Base-by-base conservation (phyloP, 2,329 filamentous ascomycete genomes). In the Emmonsiellopsis sp. region DNA sequence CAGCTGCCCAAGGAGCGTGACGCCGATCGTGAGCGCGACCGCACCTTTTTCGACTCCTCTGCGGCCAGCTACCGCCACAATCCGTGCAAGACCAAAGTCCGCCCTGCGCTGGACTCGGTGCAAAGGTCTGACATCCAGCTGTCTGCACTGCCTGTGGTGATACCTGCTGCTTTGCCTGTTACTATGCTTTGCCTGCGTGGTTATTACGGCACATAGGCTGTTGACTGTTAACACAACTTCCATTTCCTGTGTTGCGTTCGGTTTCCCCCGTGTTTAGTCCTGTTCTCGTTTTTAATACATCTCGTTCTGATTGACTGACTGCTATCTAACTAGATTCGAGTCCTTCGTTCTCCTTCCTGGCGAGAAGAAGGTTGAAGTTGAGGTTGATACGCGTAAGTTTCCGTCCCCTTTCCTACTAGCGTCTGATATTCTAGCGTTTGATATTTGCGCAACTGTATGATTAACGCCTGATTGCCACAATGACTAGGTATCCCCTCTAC, bases 291-390 rank as follows among this genome's bases (percentile, higher is more conserved):
- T 10, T 13, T 20, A 50, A 46, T 43, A 43, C 34, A 8, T 15
- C 4, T 4, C 34, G 15, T 46, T 5, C n/a, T 35, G 7, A 5
- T n/a, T 7, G 11, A n/a, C 35, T 38, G 35, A 38, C 35, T 31
- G 11, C 35, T 42, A 43, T 31, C 58, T 60, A 31, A 55, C 65
- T 58, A 97, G 93, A 67, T 95, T 94, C 76, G 93, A 97, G 78
- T 82, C 94, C 48, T 97, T 96, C 75, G 75, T 96, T 59, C 86
- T 97, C 56, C 81, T 73, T 41, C 86, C 90, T 48, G 90, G 86
- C 57, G 89, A 98, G 79, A 93, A 92, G 78, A 97, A 96, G 75
- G 89, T 95, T 55, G 86, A 90, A 56, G 85, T 90, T 73, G 86
- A 87, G 66, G 79, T 89, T 6, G 93, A 95, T 68, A 93, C 91